Percentiles rank a stretch among this genome's conserved stretches.
Evolutionary conservation across 495 filamentous ascomycete genomes (phyloP).

Genomic region (Schizothecium vesticola): DNA sequence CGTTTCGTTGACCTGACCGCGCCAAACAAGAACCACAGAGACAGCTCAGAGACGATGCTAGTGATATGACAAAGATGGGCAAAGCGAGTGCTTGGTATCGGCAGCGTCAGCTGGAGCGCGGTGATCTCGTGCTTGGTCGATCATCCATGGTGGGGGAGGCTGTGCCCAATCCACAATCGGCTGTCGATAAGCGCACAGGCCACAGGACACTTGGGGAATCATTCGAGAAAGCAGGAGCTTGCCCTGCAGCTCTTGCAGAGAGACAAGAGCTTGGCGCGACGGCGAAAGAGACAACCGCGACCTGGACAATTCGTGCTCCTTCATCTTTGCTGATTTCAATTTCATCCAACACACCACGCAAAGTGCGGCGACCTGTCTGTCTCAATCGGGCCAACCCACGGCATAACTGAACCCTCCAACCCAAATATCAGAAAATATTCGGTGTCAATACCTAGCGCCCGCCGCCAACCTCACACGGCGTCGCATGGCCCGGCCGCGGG

Average conservation of each 20-base stretch:
- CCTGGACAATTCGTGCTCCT: not conserved
- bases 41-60: not conserved
- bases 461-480: not conserved
- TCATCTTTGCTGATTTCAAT: not conserved
- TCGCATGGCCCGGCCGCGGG: slow-evolving; percentile 7
- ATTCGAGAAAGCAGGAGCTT: too few species aligned
- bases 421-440: not conserved
- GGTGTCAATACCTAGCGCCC: not conserved
- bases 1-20: not conserved
- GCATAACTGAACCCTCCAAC: not conserved
- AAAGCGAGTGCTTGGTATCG: not conserved
- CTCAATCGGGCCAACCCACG: not conserved
- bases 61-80: not conserved
- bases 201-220: not conserved
- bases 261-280: not conserved
- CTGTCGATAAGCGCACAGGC: slow-evolving; percentile 19
- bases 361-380: not conserved
- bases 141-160: not conserved
- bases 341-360: not conserved
- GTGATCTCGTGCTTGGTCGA: not conserved
- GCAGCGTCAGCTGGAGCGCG: not conserved
- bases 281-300: not conserved
- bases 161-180: not conserved
- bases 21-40: not conserved
- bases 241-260: not conserved